Percentiles rank a stretch among this genome's conserved stretches.
Conservation (phyloP, 306 rosid genomes). For the Erythrophleum fordii region DNA sequence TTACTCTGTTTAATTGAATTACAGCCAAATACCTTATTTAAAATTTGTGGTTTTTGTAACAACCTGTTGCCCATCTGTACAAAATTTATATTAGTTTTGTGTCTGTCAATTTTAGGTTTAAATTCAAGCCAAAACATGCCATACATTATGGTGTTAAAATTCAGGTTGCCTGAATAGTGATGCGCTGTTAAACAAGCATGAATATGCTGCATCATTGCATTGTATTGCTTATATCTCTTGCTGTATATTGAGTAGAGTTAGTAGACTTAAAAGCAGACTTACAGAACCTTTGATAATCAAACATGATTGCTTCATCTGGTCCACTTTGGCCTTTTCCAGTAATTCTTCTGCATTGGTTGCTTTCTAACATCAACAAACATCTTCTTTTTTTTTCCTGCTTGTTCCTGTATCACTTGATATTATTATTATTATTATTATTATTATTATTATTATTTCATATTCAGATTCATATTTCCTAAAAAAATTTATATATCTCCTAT, state of each 20-base stretch:
- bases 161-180: background rate
- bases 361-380: background rate
- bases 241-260: background rate
- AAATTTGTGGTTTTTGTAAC: background rate
- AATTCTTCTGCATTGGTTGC: background rate
- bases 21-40: background rate
- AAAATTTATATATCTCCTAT: background rate
- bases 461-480: background rate
- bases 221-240: background rate
- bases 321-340: conserved; percentile 10
- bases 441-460: conserved; percentile 14
- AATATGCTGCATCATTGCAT: background rate
- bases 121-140: background rate
- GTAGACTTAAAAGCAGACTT: conserved; percentile 23
- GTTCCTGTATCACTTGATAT: background rate
- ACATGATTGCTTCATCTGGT: background rate
- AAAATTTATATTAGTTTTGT: background rate
- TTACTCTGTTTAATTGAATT: background rate
- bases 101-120: background rate
- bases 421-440: too few species aligned
- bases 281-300: conserved; percentile 5
- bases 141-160: conserved; percentile 5
- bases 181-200: background rate
- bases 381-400: conserved; percentile 2
- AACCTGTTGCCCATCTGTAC: background rate